Evolutionary conservation across 2,329 filamentous ascomycete species (phyloP), one percentile per base, ranked within the genome.

Genomic region (Atkinsonella hypoxylon): DNA sequence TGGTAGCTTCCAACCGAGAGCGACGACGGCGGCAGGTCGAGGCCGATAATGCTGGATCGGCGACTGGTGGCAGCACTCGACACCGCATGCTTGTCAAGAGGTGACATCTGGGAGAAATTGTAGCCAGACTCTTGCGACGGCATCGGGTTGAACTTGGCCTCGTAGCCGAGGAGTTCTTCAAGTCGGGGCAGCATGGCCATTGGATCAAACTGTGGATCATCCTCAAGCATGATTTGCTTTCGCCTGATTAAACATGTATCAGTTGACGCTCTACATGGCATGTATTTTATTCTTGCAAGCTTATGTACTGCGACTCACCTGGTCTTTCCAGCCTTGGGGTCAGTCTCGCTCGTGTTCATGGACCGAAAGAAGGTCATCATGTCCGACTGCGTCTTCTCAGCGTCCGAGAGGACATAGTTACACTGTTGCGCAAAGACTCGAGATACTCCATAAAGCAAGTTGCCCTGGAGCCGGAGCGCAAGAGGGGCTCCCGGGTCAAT

Each of bases 341-440:
- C 87, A 26, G 89, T 72, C 18, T 78, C 80, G 51, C 77, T 77
- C 17, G 48, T 64, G 47, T 64, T 57, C 55, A 83, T 64, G 8
- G 76, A 68, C 47, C 75, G 79, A 55, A 87, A 72, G 62, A 89
- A 79, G 2, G 79, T 70, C 56, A 78, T 76, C 77, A 97, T 87
- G 57, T 80, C 81, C 53, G 82, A 78, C 58, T 88, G 83, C 38
- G 86, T 82, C 57, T 79, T 82, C 65, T 90, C 83, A 2, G 83
- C 82, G 61, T 97, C 93, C 3, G 78, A 76, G 45, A 96, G 80
- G 22, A 95, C 81, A 64, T 95, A 98, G 38, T 77, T 76, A 59
- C 87, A 95, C 67, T 98, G 90, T 63, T 95, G 87, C 26, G 80
- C 76, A 64, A 89, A 95, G 17, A 97, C 89, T 46, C 86, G 80